Percentiles rank a stretch among this genome's conserved stretches.
These are phyloP conservation scores for Kentomonas sorsogonicus DNA, from an alignment of 208 protist species.

Conservation along the genomic window DNA sequence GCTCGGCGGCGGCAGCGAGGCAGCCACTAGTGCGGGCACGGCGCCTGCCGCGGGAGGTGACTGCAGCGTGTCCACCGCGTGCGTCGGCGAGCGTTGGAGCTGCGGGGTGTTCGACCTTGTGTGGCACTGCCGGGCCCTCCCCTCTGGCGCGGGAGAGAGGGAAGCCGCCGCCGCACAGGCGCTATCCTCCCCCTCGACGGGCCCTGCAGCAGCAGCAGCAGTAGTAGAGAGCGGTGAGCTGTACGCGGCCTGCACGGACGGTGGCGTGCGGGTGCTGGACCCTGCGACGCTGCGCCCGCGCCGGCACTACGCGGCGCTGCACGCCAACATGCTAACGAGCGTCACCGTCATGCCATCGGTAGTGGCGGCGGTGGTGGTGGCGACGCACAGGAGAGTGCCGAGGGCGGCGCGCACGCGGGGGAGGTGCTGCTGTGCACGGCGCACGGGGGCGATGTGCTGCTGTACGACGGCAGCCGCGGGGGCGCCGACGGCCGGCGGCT, in stretches of 20 bases:
- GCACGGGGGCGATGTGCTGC: slow-evolving; percentile 50
- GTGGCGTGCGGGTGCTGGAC: slow-evolving; percentile 43
- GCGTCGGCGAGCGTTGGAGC: neutral
- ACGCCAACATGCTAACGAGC: slow-evolving; percentile 74
- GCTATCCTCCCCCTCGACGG: too few species aligned
- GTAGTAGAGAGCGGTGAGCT: too few species aligned
- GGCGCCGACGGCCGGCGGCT: slow-evolving; percentile 17
- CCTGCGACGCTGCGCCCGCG: slow-evolving; percentile 15
- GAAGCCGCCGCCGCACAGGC: too few species aligned
- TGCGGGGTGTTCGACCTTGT: slow-evolving; percentile 58
- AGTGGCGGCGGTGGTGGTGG: too few species aligned
- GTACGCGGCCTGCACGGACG: slow-evolving; percentile 80
- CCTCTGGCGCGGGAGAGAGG: too few species aligned
- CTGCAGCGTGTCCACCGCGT: too few species aligned
- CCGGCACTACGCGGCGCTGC: slow-evolving; percentile 28
- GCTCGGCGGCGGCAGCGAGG: too few species aligned
- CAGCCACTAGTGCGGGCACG: too few species aligned
- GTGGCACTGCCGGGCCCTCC: slow-evolving; percentile 7
- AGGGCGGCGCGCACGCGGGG: neutral
- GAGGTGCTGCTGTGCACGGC: slow-evolving; percentile 57
- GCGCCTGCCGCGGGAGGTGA: too few species aligned
- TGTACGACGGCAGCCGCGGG: slow-evolving; percentile 31
- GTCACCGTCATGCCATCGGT: too few species aligned
- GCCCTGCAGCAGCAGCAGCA: too few species aligned
- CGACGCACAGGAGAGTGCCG: too few species aligned